Evolutionary conservation across 495 filamentous ascomycete species (phyloP), one percentile per base, ranked within the genome.

Genomic region (Amphirosellinia nigrospora): DNA sequence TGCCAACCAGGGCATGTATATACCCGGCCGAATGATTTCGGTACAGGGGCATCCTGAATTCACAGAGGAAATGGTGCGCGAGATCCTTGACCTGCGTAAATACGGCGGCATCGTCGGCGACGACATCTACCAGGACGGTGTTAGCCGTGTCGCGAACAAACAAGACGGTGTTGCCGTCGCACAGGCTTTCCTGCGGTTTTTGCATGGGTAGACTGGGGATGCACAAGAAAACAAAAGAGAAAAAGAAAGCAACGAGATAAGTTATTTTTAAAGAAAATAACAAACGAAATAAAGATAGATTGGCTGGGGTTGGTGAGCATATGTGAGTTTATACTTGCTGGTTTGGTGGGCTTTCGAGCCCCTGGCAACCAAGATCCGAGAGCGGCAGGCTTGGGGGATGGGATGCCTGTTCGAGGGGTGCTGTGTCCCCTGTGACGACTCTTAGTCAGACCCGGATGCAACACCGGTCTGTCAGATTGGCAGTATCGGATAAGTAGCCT

Each of bases 41-140:
- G 89, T 97, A 4, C 94, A 98, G 78, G 94, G 94, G 5, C 95
- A 98, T 76, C 95, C 95, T 8, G 95, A 98, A 79, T 97, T 96
- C 75, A 93, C 84, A 3, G 84, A 82, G 60, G 88, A 91, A 43
- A 95, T 97, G 68, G 86, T 94, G 70, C 81, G 78, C 9, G 91
- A 94, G 79, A 77, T 97, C 34, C 79, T 97, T 48, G 80, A 84
- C 34, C 68, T 77, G 52, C 82, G 94, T 38, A 86, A 91, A 64
- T 77, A 81, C 55, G 73, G 74, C 52, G 92, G 91, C 4, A 83
- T 97, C 6, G 91, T 97, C 66, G 76, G 84, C 43, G 87, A 92
- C 48, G 88, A 86, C 8, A 68, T 88, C 39, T 91, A 83, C 70
- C 74, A 87, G 56, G 91, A 92, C 71, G 92, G 86, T n/a, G 85